phyloP scores from a whole-genome alignment of 106 monocot species.

The Apostasia ramifera region DNA sequence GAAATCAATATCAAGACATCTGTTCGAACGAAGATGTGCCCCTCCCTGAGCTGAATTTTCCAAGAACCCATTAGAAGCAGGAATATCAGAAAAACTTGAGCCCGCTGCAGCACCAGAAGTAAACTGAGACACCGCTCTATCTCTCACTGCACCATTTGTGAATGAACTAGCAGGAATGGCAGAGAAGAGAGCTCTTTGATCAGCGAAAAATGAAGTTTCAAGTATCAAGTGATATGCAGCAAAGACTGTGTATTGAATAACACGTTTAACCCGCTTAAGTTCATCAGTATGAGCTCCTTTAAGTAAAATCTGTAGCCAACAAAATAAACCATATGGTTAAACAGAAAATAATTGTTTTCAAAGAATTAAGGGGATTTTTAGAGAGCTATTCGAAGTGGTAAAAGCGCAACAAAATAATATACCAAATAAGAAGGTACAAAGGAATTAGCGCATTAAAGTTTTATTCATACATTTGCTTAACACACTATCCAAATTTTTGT shows the following conservation, averaged over 20 bases:
- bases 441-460: too few species aligned
- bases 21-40: constrained; percentile 1
- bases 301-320: constrained; percentile 65
- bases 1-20: constrained; percentile 7
- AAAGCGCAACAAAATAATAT: too few species aligned
- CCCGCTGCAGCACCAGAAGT: constrained; percentile 5
- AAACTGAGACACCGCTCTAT: constrained; percentile 1
- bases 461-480: too few species aligned
- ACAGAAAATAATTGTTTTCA: too few species aligned
- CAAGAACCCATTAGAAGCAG: constrained; percentile 28
- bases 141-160: neutral
- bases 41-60: constrained; percentile 15
- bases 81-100: constrained; percentile 13
- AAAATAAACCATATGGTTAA: neutral
- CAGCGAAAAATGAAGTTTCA: constrained; percentile 92
- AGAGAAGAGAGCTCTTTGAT: constrained; percentile 72
- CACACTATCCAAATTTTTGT: too few species aligned
- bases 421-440: too few species aligned
- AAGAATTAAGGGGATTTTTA: too few species aligned
- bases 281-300: constrained; percentile 88
- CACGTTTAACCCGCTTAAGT: constrained; percentile 85
- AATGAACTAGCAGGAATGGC: constrained; percentile 14
- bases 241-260: constrained; percentile 89
- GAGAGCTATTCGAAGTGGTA: too few species aligned
- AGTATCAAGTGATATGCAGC: constrained; percentile 95